Conservation (phyloP, 371 early-diverging fungal genomes). For the Umbelopsis sp. region DNA sequence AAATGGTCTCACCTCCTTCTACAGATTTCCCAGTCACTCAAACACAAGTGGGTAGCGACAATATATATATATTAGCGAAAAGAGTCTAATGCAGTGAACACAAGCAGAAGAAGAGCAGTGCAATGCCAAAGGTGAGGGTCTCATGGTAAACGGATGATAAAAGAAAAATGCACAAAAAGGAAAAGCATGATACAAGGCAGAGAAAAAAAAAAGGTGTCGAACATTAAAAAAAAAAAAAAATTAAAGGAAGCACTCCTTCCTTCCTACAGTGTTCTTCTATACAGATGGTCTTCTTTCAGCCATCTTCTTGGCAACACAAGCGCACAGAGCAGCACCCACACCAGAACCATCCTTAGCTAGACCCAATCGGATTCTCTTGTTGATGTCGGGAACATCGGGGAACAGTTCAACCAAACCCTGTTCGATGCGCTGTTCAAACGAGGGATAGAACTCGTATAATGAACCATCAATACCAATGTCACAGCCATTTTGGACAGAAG, state of each 20-base stretch:
- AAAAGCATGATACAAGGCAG: background rate
- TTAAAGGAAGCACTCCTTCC: background rate
- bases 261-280: background rate
- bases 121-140: too few relatives aligned
- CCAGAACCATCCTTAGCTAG: slow-evolving; percentile 62
- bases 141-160: background rate
- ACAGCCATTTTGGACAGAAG: slow-evolving; percentile 53
- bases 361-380: slow-evolving; percentile 62
- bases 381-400: slow-evolving; percentile 40
- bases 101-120: slow-evolving; percentile 2
- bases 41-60: too few relatives aligned
- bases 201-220: background rate
- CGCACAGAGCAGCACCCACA: slow-evolving; percentile 55
- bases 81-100: background rate
- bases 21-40: too few relatives aligned
- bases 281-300: slow-evolving; percentile 12
- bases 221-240: slow-evolving; percentile 2
- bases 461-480: slow-evolving; percentile 95
- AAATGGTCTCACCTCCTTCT: too few relatives aligned
- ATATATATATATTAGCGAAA: too few relatives aligned
- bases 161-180: background rate
- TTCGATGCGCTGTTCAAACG: slow-evolving; percentile 81
- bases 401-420: slow-evolving; percentile 72
- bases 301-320: slow-evolving; percentile 52
- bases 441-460: slow-evolving; percentile 92